phyloP scores from a whole-genome alignment of 1,284 basidiomycete species.

The Pseudozyma tsukubaensis region DNA sequence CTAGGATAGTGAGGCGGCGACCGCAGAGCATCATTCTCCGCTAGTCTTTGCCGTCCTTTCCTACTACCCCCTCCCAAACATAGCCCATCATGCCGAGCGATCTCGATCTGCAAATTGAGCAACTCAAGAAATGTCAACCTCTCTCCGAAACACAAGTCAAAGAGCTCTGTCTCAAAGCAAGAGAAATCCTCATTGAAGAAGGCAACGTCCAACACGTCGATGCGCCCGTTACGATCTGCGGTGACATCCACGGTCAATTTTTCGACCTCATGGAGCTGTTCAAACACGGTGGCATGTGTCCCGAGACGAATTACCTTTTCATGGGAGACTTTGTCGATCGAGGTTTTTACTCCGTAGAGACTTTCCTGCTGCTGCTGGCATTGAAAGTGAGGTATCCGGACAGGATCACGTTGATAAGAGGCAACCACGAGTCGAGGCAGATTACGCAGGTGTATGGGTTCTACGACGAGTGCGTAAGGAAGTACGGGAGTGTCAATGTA shows the following conservation, averaged over 20 bases:
- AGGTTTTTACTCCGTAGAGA: conserved; percentile 97
- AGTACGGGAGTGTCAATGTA: conserved; percentile 94
- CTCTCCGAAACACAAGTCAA: conserved; percentile 64
- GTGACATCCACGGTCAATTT: conserved; percentile 98
- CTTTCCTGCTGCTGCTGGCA: conserved; percentile 90
- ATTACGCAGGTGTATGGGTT: conserved; percentile 97
- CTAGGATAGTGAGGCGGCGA: conserved; percentile 26
- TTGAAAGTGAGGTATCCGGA: conserved; percentile 98
- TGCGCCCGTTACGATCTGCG: conserved; percentile 96
- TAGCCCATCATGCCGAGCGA: conserved; percentile 49
- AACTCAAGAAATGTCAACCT: conserved; percentile 61
- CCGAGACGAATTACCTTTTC: conserved; percentile 96
- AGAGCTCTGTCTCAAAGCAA: conserved; percentile 86
- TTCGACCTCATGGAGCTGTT: conserved; percentile 98
- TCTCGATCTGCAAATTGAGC: conserved; percentile 63
- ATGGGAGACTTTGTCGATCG: conserved; percentile 78
- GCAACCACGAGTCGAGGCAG: conserved; percentile 98
- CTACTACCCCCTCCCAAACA: not conserved
- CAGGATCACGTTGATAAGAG: conserved; percentile 94
- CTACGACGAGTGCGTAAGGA: conserved; percentile 97
- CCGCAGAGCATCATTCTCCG: not conserved
- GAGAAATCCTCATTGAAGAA: conserved; percentile 93
- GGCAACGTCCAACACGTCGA: conserved; percentile 96
- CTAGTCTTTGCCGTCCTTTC: conserved; percentile 15
- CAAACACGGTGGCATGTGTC: conserved; percentile 92